Evolutionary conservation across 1,284 basidiomycete species (phyloP), one percentile per base, ranked within the genome.

Genomic region (Irpex sp.): DNA sequence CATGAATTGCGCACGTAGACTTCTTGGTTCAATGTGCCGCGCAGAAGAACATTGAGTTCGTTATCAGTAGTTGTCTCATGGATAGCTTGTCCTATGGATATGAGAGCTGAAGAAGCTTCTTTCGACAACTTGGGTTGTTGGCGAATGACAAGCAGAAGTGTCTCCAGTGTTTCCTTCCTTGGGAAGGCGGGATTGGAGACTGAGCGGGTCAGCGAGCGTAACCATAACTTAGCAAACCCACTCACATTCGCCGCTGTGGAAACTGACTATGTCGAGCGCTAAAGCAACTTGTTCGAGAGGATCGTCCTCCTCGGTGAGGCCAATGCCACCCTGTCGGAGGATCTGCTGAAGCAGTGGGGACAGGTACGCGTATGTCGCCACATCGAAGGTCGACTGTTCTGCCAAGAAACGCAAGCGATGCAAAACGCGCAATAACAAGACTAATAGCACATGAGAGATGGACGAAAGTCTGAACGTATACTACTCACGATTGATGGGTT

Each of bases 241-340:
- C 88, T 69, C 71, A 94, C 94, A 97, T 79, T 94, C 90, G 56
- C 86, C 86, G 62, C 85, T 86, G 72, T 98, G 95, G 76, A 93
- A 94, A 63, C 86, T 89, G 68, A 99, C 85, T 65, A 97, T 87
- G 66, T 94, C 92, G 26, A 99, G 79, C 0, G 88, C 84, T 19
- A 99, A 82, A 7, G 93, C 83, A 5, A 97, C 82, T 75, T 98
- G 97, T 75, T 99, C 97, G 37, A 96, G 79, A 0, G 86, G 85
- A 65, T 91, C 88, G 58, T 97, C 95, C 67, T 90, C 84, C 60
- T 87, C 81, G 5, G 80, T 78, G 13, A 81, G 72, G 0, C 70
- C 76, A 9, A 96, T 79, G 0, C 93, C 94, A 17, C 92, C 93
- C 21, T 81, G 79, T 1, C 78, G 72, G 6, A 96, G 81, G 17